Evolutionary conservation across 1,139 yeast species (phyloP), one percentile per base, ranked within the genome.

Genomic region (Pichia sp.): DNA sequence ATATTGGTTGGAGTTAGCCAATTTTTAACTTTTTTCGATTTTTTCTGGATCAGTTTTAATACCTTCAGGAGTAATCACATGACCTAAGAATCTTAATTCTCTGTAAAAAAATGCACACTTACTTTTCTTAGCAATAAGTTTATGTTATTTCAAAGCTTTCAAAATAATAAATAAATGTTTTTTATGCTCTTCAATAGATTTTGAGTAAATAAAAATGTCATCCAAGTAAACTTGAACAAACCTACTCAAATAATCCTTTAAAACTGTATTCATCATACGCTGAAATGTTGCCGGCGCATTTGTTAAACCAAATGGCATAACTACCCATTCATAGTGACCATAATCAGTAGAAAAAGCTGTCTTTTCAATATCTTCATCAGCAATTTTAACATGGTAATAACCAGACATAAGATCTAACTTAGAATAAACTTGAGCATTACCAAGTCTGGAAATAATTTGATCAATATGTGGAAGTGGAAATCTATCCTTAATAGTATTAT

Each of bases 171-270:
- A 33, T 5, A 53, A 31, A 33, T 59, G 56, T 6, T 41, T 15
- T 15, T 34, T 25, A 33, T 57, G 62, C 21, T 48, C 52, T 14
- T 44, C 40, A 15, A 31, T 25, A 2, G 40, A 20, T 14, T 40
- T 15, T 22, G 55, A 50, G 35, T 44, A 56, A 11, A 56, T 48
- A 14, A 59, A 29, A 15, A 61, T 49, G 38, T 58, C 61, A 40
- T 56, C 64, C 11, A 59, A 49, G 53, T 33, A 37, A 24, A 33
- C 41, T 25, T 33, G 33, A 21, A 29, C 41, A 38, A 47, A 51
- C 46, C 25, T 46, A 28, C 22, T 51, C 40, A 37, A 20, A 22
- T 21, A 30, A 33, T 10, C 27, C 38, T 13, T 50, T 51, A 42
- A 28, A 5, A 26, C 50, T 20, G 37, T 48, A 56, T 49, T 45